Evolutionary conservation across 768 basidiomycete genomes (phyloP).

Genomic region (Termitomyces titanicus): DNA sequence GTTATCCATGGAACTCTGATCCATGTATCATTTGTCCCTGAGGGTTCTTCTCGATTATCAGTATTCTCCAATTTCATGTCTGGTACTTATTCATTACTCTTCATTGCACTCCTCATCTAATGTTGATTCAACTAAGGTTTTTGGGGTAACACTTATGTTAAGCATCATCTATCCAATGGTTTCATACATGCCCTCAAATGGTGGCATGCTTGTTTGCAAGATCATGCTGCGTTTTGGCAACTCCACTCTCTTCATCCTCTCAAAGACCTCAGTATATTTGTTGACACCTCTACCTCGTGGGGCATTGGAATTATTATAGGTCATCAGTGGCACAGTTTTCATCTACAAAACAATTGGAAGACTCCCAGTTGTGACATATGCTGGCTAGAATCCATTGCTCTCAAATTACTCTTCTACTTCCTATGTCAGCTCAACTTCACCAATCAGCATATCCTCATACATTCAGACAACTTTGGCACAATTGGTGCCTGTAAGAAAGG

Average conservation of each 20-base stretch:
- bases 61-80: not conserved
- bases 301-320: not conserved
- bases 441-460: not conserved
- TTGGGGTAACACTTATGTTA: too few species aligned
- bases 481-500: not conserved
- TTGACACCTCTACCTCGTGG: too few species aligned
- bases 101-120: too few species aligned
- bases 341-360: not conserved
- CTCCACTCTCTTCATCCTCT: too few species aligned
- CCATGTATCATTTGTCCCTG: not conserved
- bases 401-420: not conserved
- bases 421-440: not conserved
- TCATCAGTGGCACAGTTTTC: not conserved
- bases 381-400: not conserved
- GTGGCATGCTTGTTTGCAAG: not conserved
- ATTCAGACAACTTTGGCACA: not conserved
- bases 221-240: not conserved
- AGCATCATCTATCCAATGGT: not conserved
- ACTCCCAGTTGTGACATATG: not conserved
- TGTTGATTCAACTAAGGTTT: too few species aligned
- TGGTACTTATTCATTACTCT: not conserved
- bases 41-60: not conserved
- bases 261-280: too few species aligned
- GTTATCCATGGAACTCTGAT: not conserved
- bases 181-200: not conserved